phyloP scores from a whole-genome alignment of 352 stramenopile genomes.

The Phytophthora multivora region DNA sequence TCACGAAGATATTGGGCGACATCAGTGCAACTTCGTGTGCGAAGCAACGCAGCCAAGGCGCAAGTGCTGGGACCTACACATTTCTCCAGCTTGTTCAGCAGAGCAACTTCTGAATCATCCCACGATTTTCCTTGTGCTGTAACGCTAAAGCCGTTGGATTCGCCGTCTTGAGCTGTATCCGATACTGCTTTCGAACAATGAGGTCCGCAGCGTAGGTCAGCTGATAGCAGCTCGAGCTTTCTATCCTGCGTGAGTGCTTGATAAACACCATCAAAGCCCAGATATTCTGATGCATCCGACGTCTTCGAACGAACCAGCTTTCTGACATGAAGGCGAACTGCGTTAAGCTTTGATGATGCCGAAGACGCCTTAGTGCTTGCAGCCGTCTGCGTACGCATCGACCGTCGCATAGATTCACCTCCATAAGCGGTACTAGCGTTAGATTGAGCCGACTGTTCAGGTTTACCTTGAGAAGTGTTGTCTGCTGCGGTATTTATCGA shows the following conservation, averaged over 20 bases:
- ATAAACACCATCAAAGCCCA: slow-evolving; percentile 57
- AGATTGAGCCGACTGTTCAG: neutral
- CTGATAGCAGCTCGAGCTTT: slow-evolving; percentile 28
- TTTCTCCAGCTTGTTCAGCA: slow-evolving; percentile 49
- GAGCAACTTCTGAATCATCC: slow-evolving; percentile 43
- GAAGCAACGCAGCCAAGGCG: slow-evolving; percentile 41
- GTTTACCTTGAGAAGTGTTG: slow-evolving; percentile 6
- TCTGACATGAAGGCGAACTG: slow-evolving; percentile 36
- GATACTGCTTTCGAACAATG: slow-evolving; percentile 24
- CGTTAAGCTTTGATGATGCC: slow-evolving; percentile 43
- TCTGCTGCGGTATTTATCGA: slow-evolving; percentile 1
- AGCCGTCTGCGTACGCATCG: slow-evolving; percentile 51
- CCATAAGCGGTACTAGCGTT: neutral
- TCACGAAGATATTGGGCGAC: slow-evolving; percentile 32
- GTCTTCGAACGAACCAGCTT: slow-evolving; percentile 42
- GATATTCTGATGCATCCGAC: slow-evolving; percentile 61
- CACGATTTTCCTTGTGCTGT: slow-evolving; percentile 23
- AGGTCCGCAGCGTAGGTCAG: slow-evolving; percentile 30
- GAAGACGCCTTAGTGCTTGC: slow-evolving; percentile 62
- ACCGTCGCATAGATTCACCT: slow-evolving; percentile 37
- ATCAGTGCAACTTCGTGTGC: slow-evolving; percentile 48
- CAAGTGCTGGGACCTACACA: slow-evolving; percentile 50
- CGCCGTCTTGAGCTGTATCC: slow-evolving; percentile 2
- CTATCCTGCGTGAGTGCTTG: slow-evolving; percentile 41
- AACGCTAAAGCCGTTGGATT: neutral